Evolutionary conservation across 192 early-diverging fungal species (phyloP).

Genomic region (Funneliformis geosporum): DNA sequence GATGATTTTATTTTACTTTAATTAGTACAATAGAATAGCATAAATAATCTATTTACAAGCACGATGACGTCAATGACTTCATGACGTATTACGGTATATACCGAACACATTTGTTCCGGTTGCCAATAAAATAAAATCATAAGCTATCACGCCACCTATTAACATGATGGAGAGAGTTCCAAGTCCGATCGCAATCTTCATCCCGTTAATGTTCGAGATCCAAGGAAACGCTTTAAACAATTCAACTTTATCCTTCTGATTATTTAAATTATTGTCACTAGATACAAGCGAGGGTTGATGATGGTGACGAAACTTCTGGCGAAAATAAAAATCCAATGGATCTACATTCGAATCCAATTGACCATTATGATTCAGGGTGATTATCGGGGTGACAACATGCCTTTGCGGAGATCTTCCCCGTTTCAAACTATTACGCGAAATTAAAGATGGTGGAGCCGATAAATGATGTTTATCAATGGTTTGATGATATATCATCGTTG

Average conservation of each 20-base stretch:
- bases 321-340: neutral
- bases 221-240: conserved; percentile 34
- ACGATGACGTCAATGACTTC: neutral
- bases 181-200: conserved; percentile 37
- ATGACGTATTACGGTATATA: neutral
- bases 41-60: no score
- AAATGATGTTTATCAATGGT: neutral
- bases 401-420: conserved; percentile 10
- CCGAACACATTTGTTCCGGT: conserved; percentile 43
- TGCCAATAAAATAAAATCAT: conserved; percentile 54
- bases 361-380: neutral
- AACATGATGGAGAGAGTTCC: conserved; percentile 39
- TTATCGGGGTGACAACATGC: neutral
- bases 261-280: neutral
- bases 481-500: neutral
- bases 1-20: no score
- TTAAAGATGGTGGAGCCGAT: neutral
- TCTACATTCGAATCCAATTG: neutral
- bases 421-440: neutral
- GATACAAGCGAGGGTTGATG: neutral
- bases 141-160: conserved; percentile 51
- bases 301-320: neutral
- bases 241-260: conserved; percentile 14
- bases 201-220: conserved; percentile 10
- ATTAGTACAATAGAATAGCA: no score